Percentiles rank a stretch among this genome's conserved stretches.
These are phyloP conservation scores for Brassica carinata DNA, from an alignment of 345 rosid genomes.

Conservation along the genomic window DNA sequence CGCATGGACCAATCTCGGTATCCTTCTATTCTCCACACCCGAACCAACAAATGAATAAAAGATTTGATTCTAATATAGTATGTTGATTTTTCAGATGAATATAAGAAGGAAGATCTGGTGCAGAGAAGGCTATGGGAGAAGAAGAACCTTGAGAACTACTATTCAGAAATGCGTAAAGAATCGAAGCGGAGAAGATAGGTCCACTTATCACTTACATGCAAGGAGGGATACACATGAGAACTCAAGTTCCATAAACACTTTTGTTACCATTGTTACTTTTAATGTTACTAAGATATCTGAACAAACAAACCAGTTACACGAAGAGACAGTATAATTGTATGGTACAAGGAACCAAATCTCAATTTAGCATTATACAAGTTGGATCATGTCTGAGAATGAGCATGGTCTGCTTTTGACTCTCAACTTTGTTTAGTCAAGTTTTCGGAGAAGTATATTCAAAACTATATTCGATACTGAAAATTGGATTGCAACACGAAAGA, in stretches of 20 bases:
- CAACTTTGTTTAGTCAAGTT: neutral
- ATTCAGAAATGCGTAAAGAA: constrained; percentile 75
- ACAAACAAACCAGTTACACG: constrained; percentile 17
- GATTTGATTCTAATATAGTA: neutral
- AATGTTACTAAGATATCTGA: constrained; percentile 19
- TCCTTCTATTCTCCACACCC: neutral
- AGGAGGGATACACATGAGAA: constrained; percentile 7
- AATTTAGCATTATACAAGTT: constrained; percentile 19
- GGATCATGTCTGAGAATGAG: constrained; percentile 19
- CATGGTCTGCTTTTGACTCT: constrained; percentile 30
- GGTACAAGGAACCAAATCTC: constrained; percentile 22
- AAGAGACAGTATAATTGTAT: constrained; percentile 25
- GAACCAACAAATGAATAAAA: neutral
- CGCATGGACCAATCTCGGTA: constrained; percentile 81
- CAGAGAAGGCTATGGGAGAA: constrained; percentile 73
- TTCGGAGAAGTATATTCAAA: neutral
- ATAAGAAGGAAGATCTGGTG: constrained; percentile 72
- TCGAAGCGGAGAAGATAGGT: constrained; percentile 81
- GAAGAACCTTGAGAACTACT: constrained; percentile 71
- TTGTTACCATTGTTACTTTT: constrained; percentile 23
- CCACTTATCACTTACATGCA: constrained; percentile 8
- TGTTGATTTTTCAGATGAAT: constrained; percentile 53
- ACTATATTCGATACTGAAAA: neutral
- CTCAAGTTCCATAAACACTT: constrained; percentile 15
- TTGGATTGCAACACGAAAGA: too few relatives aligned